Percentiles rank a stretch among this genome's conserved stretches.
phyloP scores from a whole-genome alignment of 2,329 filamentous ascomycete genomes.

The Hortaea werneckii region DNA sequence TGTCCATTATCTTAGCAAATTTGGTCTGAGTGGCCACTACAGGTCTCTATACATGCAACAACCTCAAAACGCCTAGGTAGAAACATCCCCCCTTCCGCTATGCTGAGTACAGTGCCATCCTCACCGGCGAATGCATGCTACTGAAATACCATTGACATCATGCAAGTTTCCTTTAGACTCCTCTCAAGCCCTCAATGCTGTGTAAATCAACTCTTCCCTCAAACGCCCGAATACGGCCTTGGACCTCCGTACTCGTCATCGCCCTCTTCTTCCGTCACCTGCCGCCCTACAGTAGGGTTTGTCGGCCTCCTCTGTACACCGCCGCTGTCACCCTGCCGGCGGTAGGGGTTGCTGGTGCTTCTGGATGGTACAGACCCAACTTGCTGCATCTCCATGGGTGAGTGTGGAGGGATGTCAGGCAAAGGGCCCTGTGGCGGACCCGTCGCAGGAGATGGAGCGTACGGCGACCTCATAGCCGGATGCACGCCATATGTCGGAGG shows the following conservation, averaged over 20 bases:
- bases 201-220: not conserved
- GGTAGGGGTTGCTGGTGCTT: conserved; percentile 6
- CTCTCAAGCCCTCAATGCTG: no score
- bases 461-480: not conserved
- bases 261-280: conserved; percentile 1
- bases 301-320: conserved; percentile 4
- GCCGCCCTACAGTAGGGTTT: conserved; percentile 1
- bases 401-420: not conserved
- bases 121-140: no score
- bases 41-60: no score
- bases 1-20: no score
- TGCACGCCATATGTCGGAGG: conserved; percentile 5
- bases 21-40: no score
- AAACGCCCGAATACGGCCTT: conserved; percentile 12
- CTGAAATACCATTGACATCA: no score
- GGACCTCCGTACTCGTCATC: conserved; percentile 2
- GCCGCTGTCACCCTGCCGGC: conserved; percentile 3
- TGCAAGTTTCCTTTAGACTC: no score
- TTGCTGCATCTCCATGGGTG: conserved; percentile 7
- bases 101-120: no score
- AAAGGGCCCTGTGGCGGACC: not conserved
- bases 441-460: not conserved
- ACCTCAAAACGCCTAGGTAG: no score
- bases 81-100: no score
- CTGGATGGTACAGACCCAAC: not conserved